Base-by-base conservation (phyloP, 768 basidiomycete genomes). In the Podaxis mareebaensis region DNA sequence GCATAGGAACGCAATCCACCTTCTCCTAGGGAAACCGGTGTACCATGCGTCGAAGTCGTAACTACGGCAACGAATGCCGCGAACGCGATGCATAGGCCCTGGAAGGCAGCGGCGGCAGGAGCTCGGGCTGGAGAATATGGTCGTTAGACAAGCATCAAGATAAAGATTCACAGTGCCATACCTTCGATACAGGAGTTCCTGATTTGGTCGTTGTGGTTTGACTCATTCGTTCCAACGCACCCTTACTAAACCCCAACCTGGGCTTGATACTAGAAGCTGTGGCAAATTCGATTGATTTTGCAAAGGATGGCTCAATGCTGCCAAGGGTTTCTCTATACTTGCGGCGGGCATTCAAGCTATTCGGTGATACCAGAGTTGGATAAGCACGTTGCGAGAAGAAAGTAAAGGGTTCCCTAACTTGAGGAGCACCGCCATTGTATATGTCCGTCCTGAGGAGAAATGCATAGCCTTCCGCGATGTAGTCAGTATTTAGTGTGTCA, bases 371-470 rank as follows among this genome's bases (percentile, higher is more conserved):
- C 33, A 28, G 44, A 22, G 2, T 5, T 24, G 22, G 20, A 36
- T 44, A n/a, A 40, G 42, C 28, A 22, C 42, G 4, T 17, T n/a
- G 17, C 15, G 48, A 20, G 22, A 36, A 51, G 7, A 13, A 5
- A 44, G 48, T 24, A 17, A 24, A 20, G 28, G 53, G 13, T 36
- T 4, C 5, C 57, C 65, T 38, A n/a, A 67, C 67, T 67, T 67
- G 1, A 66, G 67, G 10, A 69, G 64, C 15, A 69, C 52, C 13
- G 65, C 64, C 38, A 68, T 69, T 24, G 68, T 63, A 33, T 67
- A 69, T 58, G 67, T 66, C 13, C 68, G 66, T 2, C 68, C 68
- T 13, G 67, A 58, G 6, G 68, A 67, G 46, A 69, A 56, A 39
- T 67, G 65, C 28, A 69, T 54, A 2, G 64, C 66, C 68, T 69